Evolutionary conservation across 305 asterid genomes (phyloP).

Genomic region (Galium porrigens): DNA sequence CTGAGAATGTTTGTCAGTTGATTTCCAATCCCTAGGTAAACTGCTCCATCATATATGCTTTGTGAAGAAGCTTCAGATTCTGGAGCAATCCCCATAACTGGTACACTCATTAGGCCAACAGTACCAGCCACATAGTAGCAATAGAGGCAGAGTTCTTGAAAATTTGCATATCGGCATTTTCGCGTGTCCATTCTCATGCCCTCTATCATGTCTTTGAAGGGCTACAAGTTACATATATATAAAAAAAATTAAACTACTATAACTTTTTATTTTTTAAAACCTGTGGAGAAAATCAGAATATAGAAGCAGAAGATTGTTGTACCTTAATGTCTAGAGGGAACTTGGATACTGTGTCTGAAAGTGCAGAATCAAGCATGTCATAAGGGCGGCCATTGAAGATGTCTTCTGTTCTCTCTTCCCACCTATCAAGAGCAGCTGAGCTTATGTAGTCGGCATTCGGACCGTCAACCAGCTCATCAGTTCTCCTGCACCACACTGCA

Average conservation of each 20-base stretch:
- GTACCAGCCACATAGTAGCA: conserved; percentile 78
- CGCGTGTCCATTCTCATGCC: conserved; percentile 76
- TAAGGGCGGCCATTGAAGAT: conserved; percentile 57
- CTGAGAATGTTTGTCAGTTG: conserved; percentile 62
- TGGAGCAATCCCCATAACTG: conserved; percentile 70
- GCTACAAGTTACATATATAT: conserved; percentile 20
- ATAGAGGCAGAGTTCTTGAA: conserved; percentile 48
- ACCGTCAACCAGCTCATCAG: conserved; percentile 73
- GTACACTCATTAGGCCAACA: conserved; percentile 75
- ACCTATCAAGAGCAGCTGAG: conserved; percentile 48
- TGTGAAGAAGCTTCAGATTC: conserved; percentile 42
- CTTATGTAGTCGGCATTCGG: conserved; percentile 44
- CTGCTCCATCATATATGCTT: conserved; percentile 40
- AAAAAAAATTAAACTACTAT: neutral
- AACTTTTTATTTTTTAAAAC: too few relatives aligned
- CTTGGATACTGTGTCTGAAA: conserved; percentile 42
- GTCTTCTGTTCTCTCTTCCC: conserved; percentile 63
- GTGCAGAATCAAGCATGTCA: conserved; percentile 68
- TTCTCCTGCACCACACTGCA: conserved; percentile 78
- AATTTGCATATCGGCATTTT: conserved; percentile 44
- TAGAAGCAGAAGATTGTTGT: neutral
- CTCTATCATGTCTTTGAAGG: conserved; percentile 74
- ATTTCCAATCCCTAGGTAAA: conserved; percentile 55
- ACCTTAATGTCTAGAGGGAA: conserved; percentile 73
- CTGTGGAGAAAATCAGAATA: neutral